Percentiles rank a stretch among this genome's conserved stretches.
Conservation (phyloP, 2,329 filamentous ascomycete genomes). For the Claviceps fusiformis region DNA sequence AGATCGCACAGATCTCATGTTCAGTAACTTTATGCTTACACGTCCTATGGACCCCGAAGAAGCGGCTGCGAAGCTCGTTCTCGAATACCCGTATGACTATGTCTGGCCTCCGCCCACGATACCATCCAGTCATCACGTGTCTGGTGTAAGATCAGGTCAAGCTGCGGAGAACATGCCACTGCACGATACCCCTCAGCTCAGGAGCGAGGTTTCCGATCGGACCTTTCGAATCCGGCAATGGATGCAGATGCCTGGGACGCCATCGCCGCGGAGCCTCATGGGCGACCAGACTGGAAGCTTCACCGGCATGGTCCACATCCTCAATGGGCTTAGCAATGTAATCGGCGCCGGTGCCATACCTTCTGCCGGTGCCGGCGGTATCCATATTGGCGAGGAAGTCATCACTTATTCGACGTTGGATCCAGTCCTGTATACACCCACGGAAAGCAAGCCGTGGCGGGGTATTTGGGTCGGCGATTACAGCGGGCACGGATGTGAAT, state of each 20-base stretch:
- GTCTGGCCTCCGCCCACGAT: slow-evolving; percentile 67
- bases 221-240: slow-evolving; percentile 65
- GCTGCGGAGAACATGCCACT: slow-evolving; percentile 14
- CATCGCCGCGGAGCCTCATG: slow-evolving; percentile 15
- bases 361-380: slow-evolving; percentile 17
- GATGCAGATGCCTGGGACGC: slow-evolving; percentile 47
- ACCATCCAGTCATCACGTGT: slow-evolving; percentile 45
- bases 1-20: slow-evolving; percentile 34
- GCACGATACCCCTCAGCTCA: slow-evolving; percentile 28
- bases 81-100: slow-evolving; percentile 31
- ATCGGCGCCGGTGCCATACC: background rate
- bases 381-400: slow-evolving; percentile 40
- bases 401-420: slow-evolving; percentile 61
- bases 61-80: slow-evolving; percentile 16
- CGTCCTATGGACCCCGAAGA: slow-evolving; percentile 29
- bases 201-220: slow-evolving; percentile 50
- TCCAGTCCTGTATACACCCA: slow-evolving; percentile 65
- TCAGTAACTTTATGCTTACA: slow-evolving; percentile 56
- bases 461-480: slow-evolving; percentile 94
- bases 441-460: slow-evolving; percentile 64
- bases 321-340: slow-evolving; percentile 1
- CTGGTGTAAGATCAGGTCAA: slow-evolving; percentile 17
- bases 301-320: slow-evolving; percentile 10
- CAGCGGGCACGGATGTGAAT: slow-evolving; percentile 76
- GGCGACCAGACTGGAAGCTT: slow-evolving; percentile 14